Evolutionary conservation across 495 filamentous ascomycete species (phyloP), one percentile per base, ranked within the genome.

Genomic region (Xylaria sp.): DNA sequence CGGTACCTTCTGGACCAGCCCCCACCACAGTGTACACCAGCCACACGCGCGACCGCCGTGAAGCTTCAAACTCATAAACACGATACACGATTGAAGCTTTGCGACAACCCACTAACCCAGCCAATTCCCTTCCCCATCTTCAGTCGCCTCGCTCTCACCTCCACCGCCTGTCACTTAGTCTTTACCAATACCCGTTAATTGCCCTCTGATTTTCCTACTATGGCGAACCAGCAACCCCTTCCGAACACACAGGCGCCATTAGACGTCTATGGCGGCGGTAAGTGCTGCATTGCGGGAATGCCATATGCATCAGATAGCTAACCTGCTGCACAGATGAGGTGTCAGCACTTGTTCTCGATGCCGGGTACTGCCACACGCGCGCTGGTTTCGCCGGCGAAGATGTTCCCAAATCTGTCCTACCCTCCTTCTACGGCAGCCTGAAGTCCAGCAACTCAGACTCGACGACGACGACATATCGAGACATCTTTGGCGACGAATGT

Each of bases 341-440:
- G 63, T 96, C 94, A 19, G 96, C 96, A 33, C 93, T 99, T 76
- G 93, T 99, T 29, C 93, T 99, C 74, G 96, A 99, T 76, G 92
- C 97, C 5, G 96, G 97, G 52, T 97, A 92, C 83, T 93, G 91
- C 57, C 92, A 89, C 75, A 93, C 90, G 19, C 95, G 97, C 82
- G 97, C 95, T 68, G 96, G 96, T 72, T 98, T 97, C 79, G 96
- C 96, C 5, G 96, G 97, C 75, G 96, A 99, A 90, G 96, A 99
- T 82, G 90, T 92, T 4, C 96, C 96, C 68, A 99, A 98, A 86
- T 93, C 93, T 17, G 88, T 98, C 61, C 85, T 97, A 53, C 94
- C 95, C 21, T 94, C 93, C 37, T 92, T 92, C 82, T 98, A 97
- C 80, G 93, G 90, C 72, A 73, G 69, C 24, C 84, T 89, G 55